phyloP scores from a whole-genome alignment of 805 yeast species.

The Limtongozyma cylindracea region DNA sequence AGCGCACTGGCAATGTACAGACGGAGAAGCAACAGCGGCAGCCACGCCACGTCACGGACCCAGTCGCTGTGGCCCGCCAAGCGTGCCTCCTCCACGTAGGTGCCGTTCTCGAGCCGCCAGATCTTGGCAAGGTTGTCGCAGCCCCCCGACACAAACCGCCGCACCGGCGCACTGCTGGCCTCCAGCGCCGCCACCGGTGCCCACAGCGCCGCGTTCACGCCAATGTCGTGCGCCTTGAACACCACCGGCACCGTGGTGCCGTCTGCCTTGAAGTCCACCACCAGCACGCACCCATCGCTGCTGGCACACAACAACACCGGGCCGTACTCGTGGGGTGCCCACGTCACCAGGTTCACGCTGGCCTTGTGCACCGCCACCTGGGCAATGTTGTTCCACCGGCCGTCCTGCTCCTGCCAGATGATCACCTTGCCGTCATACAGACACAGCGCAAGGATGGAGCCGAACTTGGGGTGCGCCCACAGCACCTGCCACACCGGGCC shows the following conservation, averaged over 20 bases:
- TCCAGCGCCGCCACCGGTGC: slow-evolving; percentile 31
- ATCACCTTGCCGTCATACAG: slow-evolving; percentile 89
- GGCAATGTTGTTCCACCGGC: slow-evolving; percentile 71
- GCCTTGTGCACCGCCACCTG: slow-evolving; percentile 81
- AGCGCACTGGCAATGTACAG: slow-evolving; percentile 92
- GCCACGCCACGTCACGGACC: slow-evolving; percentile 98
- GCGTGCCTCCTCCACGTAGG: slow-evolving; percentile 47
- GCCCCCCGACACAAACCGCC: slow-evolving; percentile 84
- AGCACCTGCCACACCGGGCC: slow-evolving; percentile 98
- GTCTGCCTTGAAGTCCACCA: slow-evolving; percentile 77
- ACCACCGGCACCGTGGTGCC: slow-evolving; percentile 45
- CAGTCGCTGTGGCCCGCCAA: slow-evolving; percentile 88
- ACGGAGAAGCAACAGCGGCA: slow-evolving; percentile 68
- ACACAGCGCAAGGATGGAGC: slow-evolving; percentile 80
- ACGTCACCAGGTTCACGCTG: slow-evolving; percentile 75
- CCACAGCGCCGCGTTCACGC: slow-evolving; percentile 91
- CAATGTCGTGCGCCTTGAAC: slow-evolving; percentile 73
- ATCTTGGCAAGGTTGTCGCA: slow-evolving; percentile 83
- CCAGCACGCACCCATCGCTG: slow-evolving; percentile 78
- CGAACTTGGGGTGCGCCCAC: slow-evolving; percentile 98
- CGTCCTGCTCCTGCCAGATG: slow-evolving; percentile 73
- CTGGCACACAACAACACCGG: slow-evolving; percentile 79
- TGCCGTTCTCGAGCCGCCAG: slow-evolving; percentile 50
- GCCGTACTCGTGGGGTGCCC: slow-evolving; percentile 97
- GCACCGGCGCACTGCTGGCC: slow-evolving; percentile 10